These are phyloP conservation scores for Apiospora kogelbergensis DNA, from an alignment of 2,329 filamentous ascomycete genomes.

Conservation along the genomic window DNA sequence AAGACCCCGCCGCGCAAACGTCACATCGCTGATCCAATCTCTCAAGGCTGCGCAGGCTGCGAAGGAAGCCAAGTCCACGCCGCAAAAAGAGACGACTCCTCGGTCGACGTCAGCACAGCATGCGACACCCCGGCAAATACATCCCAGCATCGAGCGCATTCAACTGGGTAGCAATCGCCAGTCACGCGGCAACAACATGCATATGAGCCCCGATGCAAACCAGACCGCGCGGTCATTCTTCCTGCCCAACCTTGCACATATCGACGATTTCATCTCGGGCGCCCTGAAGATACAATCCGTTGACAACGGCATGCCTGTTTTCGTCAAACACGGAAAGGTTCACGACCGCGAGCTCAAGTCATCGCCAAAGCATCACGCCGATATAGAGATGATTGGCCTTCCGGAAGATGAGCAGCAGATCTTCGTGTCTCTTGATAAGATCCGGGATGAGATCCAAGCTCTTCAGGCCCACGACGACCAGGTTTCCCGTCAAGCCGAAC, in stretches of 20 bases:
- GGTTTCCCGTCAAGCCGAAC: constrained; percentile 54
- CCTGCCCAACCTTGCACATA: constrained; percentile 52
- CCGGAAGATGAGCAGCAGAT: constrained; percentile 57
- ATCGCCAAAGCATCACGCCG: constrained; percentile 42
- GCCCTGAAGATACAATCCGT: constrained; percentile 52
- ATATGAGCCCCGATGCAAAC: constrained; percentile 30
- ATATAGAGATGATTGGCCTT: constrained; percentile 50
- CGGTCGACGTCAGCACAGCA: constrained; percentile 14
- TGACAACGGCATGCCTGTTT: constrained; percentile 54
- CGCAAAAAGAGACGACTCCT: neutral
- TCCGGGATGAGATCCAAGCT: constrained; percentile 56
- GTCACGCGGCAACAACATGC: constrained; percentile 13
- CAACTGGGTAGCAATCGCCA: constrained; percentile 14
- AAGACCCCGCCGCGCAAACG: constrained; percentile 28
- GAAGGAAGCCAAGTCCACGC: constrained; percentile 22
- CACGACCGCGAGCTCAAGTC: constrained; percentile 40
- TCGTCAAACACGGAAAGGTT: constrained; percentile 54
- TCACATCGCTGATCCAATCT: constrained; percentile 33
- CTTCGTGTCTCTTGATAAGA: constrained; percentile 62
- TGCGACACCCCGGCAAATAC: constrained; percentile 14
- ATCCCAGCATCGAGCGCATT: constrained; percentile 8
- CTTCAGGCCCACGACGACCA: constrained; percentile 57
- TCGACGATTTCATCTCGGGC: constrained; percentile 58
- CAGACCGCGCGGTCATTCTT: constrained; percentile 53
- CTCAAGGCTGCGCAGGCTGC: constrained; percentile 29